These are phyloP conservation scores for Tuber melanosporum DNA, from an alignment of 495 filamentous ascomycete species.

Conservation along the genomic window DNA sequence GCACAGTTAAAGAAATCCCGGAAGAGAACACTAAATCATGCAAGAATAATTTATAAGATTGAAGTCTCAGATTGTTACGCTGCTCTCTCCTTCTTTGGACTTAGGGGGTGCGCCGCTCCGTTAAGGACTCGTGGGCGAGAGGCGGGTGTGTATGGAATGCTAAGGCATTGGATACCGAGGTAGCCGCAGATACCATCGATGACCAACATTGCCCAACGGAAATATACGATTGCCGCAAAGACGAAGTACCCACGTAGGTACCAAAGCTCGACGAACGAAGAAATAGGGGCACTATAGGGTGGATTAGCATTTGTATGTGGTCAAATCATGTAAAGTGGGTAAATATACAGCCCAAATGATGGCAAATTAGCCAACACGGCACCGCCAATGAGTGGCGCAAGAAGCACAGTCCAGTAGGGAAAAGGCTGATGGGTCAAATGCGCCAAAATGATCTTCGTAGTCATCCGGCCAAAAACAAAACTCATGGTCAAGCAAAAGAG, in stretches of 20 bases:
- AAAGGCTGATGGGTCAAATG: constrained; percentile 91
- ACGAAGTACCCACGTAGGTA: constrained; percentile 79
- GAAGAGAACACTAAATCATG: not conserved
- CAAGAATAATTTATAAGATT: not conserved
- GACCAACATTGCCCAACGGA: constrained; percentile 84
- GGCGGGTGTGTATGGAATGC: constrained; percentile 56
- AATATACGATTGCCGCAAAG: constrained; percentile 76
- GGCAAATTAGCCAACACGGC: constrained; percentile 79
- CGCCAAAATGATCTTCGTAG: constrained; percentile 97
- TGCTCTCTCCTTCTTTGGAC: constrained; percentile 19
- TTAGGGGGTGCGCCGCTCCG: constrained; percentile 13
- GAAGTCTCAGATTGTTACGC: constrained; percentile 5
- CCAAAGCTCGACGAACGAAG: constrained; percentile 57
- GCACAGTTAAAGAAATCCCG: not conserved
- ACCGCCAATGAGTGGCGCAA: constrained; percentile 75
- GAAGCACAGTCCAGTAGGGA: constrained; percentile 90
- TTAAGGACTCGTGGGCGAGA: constrained; percentile 17
- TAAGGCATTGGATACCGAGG: constrained; percentile 87
- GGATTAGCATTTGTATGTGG: not conserved
- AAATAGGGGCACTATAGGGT: constrained; percentile 47
- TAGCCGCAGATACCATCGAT: constrained; percentile 87
- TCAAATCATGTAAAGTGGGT: not conserved
- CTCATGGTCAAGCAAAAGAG: constrained; percentile 90
- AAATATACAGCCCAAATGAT: constrained; percentile 56
- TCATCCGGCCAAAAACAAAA: constrained; percentile 98